A percentile compares a stretch with the other conserved stretches of the same genome.
Conservation (phyloP, 140 eudicot species). For the Senecio squalidus region DNA sequence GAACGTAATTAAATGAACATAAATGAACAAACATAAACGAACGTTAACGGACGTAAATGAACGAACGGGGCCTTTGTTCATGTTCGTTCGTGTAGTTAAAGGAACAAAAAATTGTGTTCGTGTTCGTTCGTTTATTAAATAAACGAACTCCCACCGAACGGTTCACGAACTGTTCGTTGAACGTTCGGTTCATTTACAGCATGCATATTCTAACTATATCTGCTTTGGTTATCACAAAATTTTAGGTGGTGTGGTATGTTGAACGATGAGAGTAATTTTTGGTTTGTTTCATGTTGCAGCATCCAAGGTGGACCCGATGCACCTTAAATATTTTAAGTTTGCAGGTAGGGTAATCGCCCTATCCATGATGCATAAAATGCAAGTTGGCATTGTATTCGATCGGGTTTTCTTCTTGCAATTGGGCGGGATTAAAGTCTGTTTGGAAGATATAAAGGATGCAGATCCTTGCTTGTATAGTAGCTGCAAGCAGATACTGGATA, state of each 20-base stretch:
- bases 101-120: no score
- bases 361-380: slow-evolving; percentile 83
- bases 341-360: slow-evolving; percentile 82
- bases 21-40: no score
- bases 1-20: no score
- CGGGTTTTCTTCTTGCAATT: slow-evolving; percentile 64
- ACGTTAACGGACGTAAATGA: no score
- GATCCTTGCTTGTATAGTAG: slow-evolving; percentile 70
- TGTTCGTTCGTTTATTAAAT: no score
- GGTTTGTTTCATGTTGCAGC: slow-evolving; percentile 44
- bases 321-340: slow-evolving; percentile 64
- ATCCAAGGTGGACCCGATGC: slow-evolving; percentile 77
- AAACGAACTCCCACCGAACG: no score
- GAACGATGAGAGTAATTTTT: neutral
- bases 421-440: slow-evolving; percentile 41
- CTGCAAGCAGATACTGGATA: slow-evolving; percentile 70
- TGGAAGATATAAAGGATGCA: slow-evolving; percentile 75
- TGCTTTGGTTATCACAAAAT: neutral
- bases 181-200: no score
- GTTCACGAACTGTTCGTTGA: no score
- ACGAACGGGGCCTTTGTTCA: no score
- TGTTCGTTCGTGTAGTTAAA: no score
- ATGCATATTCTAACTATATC: neutral
- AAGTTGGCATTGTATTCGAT: slow-evolving; percentile 72
- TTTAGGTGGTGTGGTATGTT: neutral